These are phyloP conservation scores for Kwoniella europaea DNA, from an alignment of 768 basidiomycete species.

Conservation along the genomic window DNA sequence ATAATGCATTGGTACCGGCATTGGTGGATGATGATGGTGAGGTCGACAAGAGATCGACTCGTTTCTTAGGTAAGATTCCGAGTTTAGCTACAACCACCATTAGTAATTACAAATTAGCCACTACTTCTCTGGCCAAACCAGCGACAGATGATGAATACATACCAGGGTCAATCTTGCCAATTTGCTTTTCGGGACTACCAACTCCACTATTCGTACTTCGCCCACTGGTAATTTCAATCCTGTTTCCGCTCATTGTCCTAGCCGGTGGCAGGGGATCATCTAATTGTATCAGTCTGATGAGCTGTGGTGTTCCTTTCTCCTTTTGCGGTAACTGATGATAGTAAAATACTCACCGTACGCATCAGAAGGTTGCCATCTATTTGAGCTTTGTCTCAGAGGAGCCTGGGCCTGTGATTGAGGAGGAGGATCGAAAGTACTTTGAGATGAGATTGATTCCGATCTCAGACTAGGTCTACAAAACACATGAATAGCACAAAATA, in stretches of 20 bases:
- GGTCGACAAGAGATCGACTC: slow-evolving; percentile 54
- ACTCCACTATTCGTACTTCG: slow-evolving; percentile 29
- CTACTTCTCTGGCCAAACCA: too few relatives aligned
- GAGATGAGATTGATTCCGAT: slow-evolving; percentile 42
- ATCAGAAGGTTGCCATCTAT: slow-evolving; percentile 54
- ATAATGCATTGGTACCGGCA: slow-evolving; percentile 8
- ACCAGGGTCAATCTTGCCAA: slow-evolving; percentile 53
- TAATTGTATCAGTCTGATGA: background rate
- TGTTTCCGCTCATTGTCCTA: slow-evolving; percentile 15
- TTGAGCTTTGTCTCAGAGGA: slow-evolving; percentile 33
- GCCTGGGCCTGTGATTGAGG: slow-evolving; percentile 25
- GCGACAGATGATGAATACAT: slow-evolving; percentile 7
- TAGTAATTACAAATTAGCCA: too few relatives aligned
- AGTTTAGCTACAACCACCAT: slow-evolving; percentile 48
- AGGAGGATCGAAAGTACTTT: slow-evolving; percentile 33
- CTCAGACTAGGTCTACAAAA: slow-evolving; percentile 17
- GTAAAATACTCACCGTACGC: slow-evolving; percentile 44
- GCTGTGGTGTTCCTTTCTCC: background rate
- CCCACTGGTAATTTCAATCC: slow-evolving; percentile 25
- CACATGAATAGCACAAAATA: too few relatives aligned
- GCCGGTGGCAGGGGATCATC: slow-evolving; percentile 43
- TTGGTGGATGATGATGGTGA: slow-evolving; percentile 33
- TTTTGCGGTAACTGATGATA: background rate
- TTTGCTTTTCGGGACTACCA: slow-evolving; percentile 39
- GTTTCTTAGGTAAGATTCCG: slow-evolving; percentile 57